Percentiles rank a stretch among this genome's conserved stretches.
Evolutionary conservation across 208 protist genomes (phyloP).

Genomic region (Leishmania arabica): DNA sequence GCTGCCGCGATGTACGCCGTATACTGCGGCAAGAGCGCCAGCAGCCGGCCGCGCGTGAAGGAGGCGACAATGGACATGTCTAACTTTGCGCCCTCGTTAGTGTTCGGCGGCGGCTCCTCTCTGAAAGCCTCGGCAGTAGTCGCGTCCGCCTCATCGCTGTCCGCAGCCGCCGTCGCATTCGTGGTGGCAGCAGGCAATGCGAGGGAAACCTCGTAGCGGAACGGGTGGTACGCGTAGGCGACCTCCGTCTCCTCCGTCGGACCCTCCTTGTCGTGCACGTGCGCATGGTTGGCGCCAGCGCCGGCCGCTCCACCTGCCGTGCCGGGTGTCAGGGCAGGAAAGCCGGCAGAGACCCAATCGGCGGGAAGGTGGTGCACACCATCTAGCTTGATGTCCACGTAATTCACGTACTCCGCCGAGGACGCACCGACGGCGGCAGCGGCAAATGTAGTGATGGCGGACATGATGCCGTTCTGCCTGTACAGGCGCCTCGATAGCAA

Average conservation of each 20-base stretch:
- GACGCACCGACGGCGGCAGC: background rate
- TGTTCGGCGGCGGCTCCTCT: background rate
- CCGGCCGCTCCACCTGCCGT: background rate
- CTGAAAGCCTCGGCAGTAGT: background rate
- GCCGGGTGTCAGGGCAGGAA: constrained; percentile 8
- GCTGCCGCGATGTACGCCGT: constrained; percentile 60
- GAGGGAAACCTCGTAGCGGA: constrained; percentile 58
- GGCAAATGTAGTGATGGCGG: background rate
- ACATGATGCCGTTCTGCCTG: background rate
- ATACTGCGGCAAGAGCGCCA: constrained; percentile 55
- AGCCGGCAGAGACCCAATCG: constrained; percentile 53
- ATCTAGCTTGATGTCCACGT: constrained; percentile 79
- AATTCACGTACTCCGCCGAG: constrained; percentile 52
- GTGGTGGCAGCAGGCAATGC: constrained; percentile 6
- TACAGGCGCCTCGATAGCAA: background rate
- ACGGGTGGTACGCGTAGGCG: constrained; percentile 52
- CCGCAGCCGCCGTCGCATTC: background rate
- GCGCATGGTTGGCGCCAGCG: constrained; percentile 2
- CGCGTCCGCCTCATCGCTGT: background rate
- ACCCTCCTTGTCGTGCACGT: constrained; percentile 8
- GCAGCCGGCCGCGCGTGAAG: constrained; percentile 62
- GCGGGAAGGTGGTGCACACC: constrained; percentile 56
- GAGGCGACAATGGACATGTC: constrained; percentile 10
- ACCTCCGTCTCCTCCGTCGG: constrained; percentile 19
- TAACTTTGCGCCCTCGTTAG: background rate